Evolutionary conservation across 2,329 filamentous ascomycete genomes (phyloP).

Genomic region (Chrysoporthe cubensis): DNA sequence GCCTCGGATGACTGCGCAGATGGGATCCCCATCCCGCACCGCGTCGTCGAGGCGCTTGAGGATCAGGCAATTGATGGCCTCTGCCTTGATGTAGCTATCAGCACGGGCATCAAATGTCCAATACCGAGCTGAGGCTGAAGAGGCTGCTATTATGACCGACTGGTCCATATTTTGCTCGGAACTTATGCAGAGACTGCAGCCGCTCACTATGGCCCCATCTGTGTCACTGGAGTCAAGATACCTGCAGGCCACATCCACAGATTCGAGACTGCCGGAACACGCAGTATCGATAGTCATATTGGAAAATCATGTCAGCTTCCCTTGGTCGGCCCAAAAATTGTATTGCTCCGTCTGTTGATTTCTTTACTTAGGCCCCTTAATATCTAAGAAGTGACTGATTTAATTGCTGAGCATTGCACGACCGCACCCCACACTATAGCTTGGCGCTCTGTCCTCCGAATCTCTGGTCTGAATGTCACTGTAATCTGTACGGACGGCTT

Average conservation of each 20-base stretch:
- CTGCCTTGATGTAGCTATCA: slow-evolving; percentile 34
- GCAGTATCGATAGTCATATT: slow-evolving; percentile 17
- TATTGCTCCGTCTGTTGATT: too few species aligned
- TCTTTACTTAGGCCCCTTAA: slow-evolving; percentile 10
- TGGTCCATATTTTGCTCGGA: slow-evolving; percentile 1
- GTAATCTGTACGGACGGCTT: slow-evolving; percentile 1
- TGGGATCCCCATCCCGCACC: background rate
- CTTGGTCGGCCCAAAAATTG: too few species aligned
- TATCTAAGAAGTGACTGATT: slow-evolving; percentile 3
- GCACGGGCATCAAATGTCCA: background rate
- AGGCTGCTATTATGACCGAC: background rate
- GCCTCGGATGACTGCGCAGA: slow-evolving; percentile 3
- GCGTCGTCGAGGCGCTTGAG: slow-evolving; percentile 5
- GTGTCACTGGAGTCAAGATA: background rate
- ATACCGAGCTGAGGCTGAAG: slow-evolving; percentile 24
- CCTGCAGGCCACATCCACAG: background rate
- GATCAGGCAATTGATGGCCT: slow-evolving; percentile 26
- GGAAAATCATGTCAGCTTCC: too few species aligned
- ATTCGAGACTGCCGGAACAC: slow-evolving; percentile 2
- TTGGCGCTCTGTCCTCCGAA: background rate
- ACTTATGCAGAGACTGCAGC: background rate
- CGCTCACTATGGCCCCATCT: slow-evolving; percentile 1
- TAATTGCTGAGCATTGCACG: background rate
- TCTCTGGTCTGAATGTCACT: background rate
- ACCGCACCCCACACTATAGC: background rate